A percentile compares a stretch with the other conserved stretches of the same genome.
Conservation (phyloP, 176 grass and related monocot species). For the Hyparrhenia diplandra region DNA sequence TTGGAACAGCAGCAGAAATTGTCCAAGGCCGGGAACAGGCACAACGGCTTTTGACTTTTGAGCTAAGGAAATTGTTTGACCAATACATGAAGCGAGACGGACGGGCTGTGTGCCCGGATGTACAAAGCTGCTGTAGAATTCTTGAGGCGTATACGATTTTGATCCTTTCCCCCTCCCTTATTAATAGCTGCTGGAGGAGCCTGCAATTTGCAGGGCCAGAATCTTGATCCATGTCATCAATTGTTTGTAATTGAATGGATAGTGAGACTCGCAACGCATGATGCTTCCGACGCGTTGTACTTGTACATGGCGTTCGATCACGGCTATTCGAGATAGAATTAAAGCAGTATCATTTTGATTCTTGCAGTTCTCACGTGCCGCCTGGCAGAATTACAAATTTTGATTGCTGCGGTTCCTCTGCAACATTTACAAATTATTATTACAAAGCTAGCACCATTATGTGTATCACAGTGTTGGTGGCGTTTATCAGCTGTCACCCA, state of each 20-base stretch:
- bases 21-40: conserved; percentile 39
- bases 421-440: too few species aligned
- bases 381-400: neutral
- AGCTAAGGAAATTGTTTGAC: neutral
- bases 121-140: neutral
- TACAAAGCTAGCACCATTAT: too few species aligned
- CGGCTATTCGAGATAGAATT: neutral
- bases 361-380: neutral
- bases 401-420: neutral
- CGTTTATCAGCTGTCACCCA: too few species aligned
- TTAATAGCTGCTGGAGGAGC: neutral
- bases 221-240: neutral
- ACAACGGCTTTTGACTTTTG: conserved; percentile 63
- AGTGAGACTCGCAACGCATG: neutral
- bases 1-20: conserved; percentile 70
- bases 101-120: neutral
- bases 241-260: neutral
- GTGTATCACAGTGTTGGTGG: too few species aligned
- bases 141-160: neutral
- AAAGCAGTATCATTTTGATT: neutral
- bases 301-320: neutral
- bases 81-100: neutral
- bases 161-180: neutral
- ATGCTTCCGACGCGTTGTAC: neutral
- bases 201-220: neutral